Evolutionary conservation across 129 eudicot genomes (phyloP), one percentile per base, ranked within the genome.

Genomic region (Tagetes erecta): DNA sequence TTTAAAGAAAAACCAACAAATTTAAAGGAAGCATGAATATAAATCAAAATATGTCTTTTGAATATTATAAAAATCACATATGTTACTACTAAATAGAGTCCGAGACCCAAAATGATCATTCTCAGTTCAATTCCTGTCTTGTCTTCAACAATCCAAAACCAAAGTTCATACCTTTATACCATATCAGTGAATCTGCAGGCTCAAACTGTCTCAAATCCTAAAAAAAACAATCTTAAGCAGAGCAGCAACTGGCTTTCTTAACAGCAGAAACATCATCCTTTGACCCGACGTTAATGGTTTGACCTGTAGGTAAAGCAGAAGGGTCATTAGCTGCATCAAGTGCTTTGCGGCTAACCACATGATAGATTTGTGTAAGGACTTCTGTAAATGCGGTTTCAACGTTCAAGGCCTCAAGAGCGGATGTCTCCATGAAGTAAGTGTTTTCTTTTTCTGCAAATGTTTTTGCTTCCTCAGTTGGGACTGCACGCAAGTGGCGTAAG

Each of bases 341-440:
- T 72, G 91, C 89, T 78, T 89, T 89, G 4, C 91, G 81, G 76
- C 95, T 76, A 34, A 89, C 91, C n/a, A 89, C 87, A 36, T 82
- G 89, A 73, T 86, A 72, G 77, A 89, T 86, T 53, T 89, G 89
- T 9, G 89, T 89, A 55, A 89, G 89, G 8, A 81, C 91, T 72
- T 88, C 95, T 5, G 88, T 88, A 70, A 88, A 88, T 1, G 96
- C 82, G 37, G 86, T 86, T 83, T 89, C 96, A 51, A 89, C 96
- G 56, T 89, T 89, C 89, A 86, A 58, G 1, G 96, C 83, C 83
- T 89, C 96, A 1, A 89, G 86, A 9, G 96, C 96, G 0, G 96
- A 89, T 30, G 96, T 89, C 73, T 89, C 96, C 91, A 86, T 89
- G 50, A 89, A 89, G 37, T 79, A 89, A 8, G 91, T 82, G 30